Conservation (phyloP, 2,329 filamentous ascomycete species). For the Ciborinia camelliae region DNA sequence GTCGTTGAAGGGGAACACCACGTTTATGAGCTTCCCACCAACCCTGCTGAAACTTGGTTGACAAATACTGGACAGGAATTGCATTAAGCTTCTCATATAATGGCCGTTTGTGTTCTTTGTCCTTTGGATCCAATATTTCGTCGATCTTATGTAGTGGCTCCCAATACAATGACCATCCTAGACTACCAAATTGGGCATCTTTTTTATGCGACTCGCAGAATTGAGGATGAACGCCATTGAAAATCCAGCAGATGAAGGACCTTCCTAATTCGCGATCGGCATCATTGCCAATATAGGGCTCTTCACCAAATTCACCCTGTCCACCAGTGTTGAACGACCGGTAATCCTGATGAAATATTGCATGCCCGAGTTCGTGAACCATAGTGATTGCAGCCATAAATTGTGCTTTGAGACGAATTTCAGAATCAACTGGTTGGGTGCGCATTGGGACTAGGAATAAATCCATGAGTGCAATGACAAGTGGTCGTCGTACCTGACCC, state of each 20-base stretch:
- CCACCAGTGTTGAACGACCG: slow-evolving; percentile 20
- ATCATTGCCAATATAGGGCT: slow-evolving; percentile 29
- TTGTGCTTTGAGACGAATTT: slow-evolving; percentile 26
- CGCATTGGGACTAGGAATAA: slow-evolving; percentile 29
- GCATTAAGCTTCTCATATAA: not conserved
- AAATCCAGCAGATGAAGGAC: slow-evolving; percentile 29
- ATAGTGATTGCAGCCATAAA: slow-evolving; percentile 33
- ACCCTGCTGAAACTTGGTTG: not conserved
- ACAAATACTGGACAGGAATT: slow-evolving; percentile 8
- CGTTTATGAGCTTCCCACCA: slow-evolving; percentile 7
- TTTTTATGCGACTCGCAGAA: slow-evolving; percentile 4
- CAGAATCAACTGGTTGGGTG: slow-evolving; percentile 17
- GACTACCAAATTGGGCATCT: slow-evolving; percentile 8
- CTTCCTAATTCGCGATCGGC: slow-evolving; percentile 27
- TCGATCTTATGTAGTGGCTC: slow-evolving; percentile 1
- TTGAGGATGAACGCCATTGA: slow-evolving; percentile 26
- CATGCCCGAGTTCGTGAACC: slow-evolving; percentile 33
- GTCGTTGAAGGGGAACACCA: not conserved
- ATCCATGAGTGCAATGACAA: slow-evolving; percentile 29
- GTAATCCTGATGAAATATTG: slow-evolving; percentile 30
- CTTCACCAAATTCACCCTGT: not conserved
- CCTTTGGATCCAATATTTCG: not conserved
- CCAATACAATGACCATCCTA: slow-evolving; percentile 18
- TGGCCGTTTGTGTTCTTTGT: slow-evolving; percentile 1
- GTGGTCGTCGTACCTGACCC: slow-evolving; percentile 21